Evolutionary conservation across 768 basidiomycete species (phyloP), one percentile per base, ranked within the genome.

Genomic region (Trametes coccinea): DNA sequence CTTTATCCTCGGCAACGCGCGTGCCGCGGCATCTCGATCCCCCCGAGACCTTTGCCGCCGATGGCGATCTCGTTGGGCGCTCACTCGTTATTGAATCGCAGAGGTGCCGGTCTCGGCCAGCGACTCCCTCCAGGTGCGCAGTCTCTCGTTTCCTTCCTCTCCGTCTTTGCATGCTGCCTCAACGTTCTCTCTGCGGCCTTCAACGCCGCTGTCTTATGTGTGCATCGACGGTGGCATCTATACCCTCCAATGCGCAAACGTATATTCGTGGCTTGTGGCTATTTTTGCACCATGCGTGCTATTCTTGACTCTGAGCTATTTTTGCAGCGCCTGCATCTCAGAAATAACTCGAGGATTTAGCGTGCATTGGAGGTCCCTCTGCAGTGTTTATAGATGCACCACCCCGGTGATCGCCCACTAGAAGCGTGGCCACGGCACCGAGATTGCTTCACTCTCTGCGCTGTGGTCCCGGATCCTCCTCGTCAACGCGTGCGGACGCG

Each of bases 1-100:
- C 55, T 31, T 46, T 39, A 62, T 52, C 40, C 22, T 56, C 61
- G 61, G 61, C 61, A 62, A 44, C 50, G 53, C 33, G 55, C 43
- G 30, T 53, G 61, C 61, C 61, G 61, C 55, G 49, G 55, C 49
- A 56, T 52, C 49, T 44, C 17, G 39, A 52, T 49, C 60, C 10
- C 33, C 44, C 48, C 22, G 22, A 22, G 22, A 22, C 22, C 22
- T 22, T 22, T 22, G 56, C 47, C 56, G 56, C 41, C 56, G 61
- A 62, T 62, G 43, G 37, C 34, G 39, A 62, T 62, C 61, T 56
- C 33, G 13, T 49, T 17, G 33, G n/a, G 41, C 41, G 41, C 41
- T 16, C 41, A 8, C n/a, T 43, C 5, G 41, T 4, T n/a, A n/a
- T 55, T 44, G 43, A 48, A 47, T 45, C 44, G 30, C 34, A 55